Conservation (phyloP, 305 asterid species). For the Salvia sclarea region DNA sequence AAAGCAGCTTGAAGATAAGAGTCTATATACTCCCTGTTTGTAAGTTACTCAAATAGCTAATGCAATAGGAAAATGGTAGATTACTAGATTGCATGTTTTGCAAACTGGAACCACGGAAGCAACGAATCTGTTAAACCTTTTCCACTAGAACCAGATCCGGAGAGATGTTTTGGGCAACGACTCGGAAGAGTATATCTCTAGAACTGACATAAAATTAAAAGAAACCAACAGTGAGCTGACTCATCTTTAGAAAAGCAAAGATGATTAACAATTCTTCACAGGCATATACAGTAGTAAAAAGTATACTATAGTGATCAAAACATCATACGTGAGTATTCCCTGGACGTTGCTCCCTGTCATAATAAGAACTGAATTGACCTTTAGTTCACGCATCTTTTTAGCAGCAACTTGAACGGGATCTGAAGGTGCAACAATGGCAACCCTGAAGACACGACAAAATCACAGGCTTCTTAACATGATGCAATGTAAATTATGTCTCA, state of each 20-base stretch:
- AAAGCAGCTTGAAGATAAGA: conserved; percentile 17
- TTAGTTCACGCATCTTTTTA: conserved; percentile 82
- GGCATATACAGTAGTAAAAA: not conserved
- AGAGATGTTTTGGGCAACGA: conserved; percentile 84
- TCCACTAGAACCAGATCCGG: conserved; percentile 85
- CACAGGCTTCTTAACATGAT: conserved; percentile 28
- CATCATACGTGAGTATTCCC: conserved; percentile 85
- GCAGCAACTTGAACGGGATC: conserved; percentile 89
- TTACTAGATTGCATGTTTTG: not conserved
- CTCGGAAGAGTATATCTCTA: conserved; percentile 85
- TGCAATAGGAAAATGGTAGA: not conserved
- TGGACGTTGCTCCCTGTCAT: conserved; percentile 67
- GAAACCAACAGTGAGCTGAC: conserved; percentile 28
- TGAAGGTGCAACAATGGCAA: conserved; percentile 68
- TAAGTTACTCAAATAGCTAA: conserved; percentile 4
- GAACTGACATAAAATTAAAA: conserved; percentile 63
- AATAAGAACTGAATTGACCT: conserved; percentile 77
- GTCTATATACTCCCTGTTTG: not conserved
- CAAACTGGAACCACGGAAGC: conserved; percentile 24
- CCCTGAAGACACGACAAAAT: conserved; percentile 49
- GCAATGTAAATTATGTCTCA: conserved; percentile 18
- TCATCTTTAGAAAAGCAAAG: conserved; percentile 16
- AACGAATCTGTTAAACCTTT: conserved; percentile 55
- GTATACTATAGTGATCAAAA: conserved; percentile 26
- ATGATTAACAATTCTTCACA: conserved; percentile 1